Percentiles rank a stretch among this genome's conserved stretches.
These are phyloP conservation scores for Capronia epimyces DNA, from an alignment of 2,329 filamentous ascomycete species.

Conservation along the genomic window DNA sequence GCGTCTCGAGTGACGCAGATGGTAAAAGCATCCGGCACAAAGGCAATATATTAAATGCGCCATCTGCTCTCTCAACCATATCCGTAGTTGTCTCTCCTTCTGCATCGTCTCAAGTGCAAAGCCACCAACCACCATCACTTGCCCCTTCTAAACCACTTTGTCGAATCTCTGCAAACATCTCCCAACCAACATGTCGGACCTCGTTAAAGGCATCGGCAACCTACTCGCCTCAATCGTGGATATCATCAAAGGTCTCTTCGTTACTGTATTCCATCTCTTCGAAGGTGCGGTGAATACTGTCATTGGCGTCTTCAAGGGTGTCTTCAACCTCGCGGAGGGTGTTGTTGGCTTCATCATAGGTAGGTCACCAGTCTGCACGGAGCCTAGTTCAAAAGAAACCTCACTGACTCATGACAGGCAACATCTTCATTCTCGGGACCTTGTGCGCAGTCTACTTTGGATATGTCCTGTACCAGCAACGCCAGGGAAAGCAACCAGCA, in stretches of 20 bases:
- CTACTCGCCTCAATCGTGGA: constrained; percentile 20
- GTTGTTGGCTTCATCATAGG: constrained; percentile 23
- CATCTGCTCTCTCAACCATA: not conserved
- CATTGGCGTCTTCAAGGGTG: constrained; percentile 21
- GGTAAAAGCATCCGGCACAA: not conserved
- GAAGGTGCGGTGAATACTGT: constrained; percentile 20
- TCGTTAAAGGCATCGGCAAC: constrained; percentile 19
- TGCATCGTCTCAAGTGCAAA: not conserved
- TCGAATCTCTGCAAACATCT: not conserved
- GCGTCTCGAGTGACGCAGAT: not conserved
- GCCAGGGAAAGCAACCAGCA: constrained; percentile 23
- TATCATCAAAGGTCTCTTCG: constrained; percentile 23
- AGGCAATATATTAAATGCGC: not conserved
- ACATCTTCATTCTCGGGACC: constrained; percentile 22
- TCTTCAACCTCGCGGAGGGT: constrained; percentile 23
- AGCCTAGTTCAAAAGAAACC: not conserved
- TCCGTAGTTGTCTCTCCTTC: no score
- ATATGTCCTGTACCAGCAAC: constrained; percentile 22
- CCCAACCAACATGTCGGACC: constrained; percentile 20
- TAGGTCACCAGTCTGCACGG: not conserved
- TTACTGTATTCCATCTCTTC: constrained; percentile 13
- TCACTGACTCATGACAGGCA: constrained; percentile 17
- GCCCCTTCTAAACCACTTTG: not conserved
- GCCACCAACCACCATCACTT: not conserved
- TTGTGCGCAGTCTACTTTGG: constrained; percentile 21